Evolutionary conservation across 331 rosid species (phyloP), one percentile per base, ranked within the genome.

Genomic region (Acacia concinna): DNA sequence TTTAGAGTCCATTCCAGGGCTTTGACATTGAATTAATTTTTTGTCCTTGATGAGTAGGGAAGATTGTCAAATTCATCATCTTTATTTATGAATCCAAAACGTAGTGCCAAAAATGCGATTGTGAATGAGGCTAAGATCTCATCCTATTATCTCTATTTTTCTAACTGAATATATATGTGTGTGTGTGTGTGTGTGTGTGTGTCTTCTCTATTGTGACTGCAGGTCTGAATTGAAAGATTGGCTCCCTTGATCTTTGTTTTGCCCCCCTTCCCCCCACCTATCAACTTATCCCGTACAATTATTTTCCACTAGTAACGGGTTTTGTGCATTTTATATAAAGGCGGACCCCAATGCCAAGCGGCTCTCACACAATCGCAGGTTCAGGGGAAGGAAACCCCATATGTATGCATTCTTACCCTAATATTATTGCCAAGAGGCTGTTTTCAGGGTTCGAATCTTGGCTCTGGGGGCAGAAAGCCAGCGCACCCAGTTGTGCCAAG

Each of bases 1-100:
- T 85, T 97, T 95, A 20, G 97, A 95, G 83, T 92, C 98, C 43
- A 95, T 95, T 80, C 97, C 97, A 1, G 98, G 98, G 63, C 97
- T 95, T 81, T 94, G 86, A 89, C 75, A 0, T 68, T 27, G 18
- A 5, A 4, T 69, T 60, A 67, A 44, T 44, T 56, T 3, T 32
- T 46, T 30, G 30, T 18, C 20, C 35, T 49, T 70, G 31, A 54
- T 70, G 35, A 51, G 15, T 44, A 18, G 57, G 14, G 68, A 25
- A 43, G 52, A 68, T 47, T 20, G n/a, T 27, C 7, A 46, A 32
- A 14, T 67, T 57, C 63, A 34, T 25, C 31, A 38, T n/a, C 15
- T 68, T 21, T 8, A 5, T 25, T 38, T 5, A 17, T 1, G 27
- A 2, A 27, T 59, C 35, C 20, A 28, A 13, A 59, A 27, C 4